Base-by-base conservation (phyloP, 2,329 filamentous ascomycete species). In the Xenosphaeropsis pyriputrescens region DNA sequence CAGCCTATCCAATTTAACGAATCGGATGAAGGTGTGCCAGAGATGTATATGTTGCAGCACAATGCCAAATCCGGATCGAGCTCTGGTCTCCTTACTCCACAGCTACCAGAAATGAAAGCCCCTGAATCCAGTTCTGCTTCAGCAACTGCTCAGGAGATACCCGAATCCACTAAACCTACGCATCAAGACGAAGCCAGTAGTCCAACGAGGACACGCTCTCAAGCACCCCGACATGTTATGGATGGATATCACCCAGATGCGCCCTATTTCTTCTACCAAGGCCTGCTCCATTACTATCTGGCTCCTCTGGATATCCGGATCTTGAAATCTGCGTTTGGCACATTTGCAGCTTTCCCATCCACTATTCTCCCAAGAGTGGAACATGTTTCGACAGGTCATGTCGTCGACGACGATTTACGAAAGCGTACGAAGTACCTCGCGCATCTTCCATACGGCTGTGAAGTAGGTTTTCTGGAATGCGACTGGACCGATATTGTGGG, bases 251-350 rank as follows among this genome's bases (percentile, higher is more conserved):
- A 32, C 38, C 46, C 50, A 4, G 48, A 55, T 39, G 54, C 63
- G 13, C 58, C 68, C 5, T 82, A 79, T 48, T 79, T 72, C 52
- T 85, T 84, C 54, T 85, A 85, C 48, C 78, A 83, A 56, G 73
- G 75, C 2, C 59, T 83, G 3, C 68, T 75, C 32, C 79, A 84
- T 47, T 83, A 80, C 49, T 84, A 83, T 46, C 64, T 85, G 13
- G 80, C 78, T 0, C 70, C 79, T 3, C 63, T 85, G 14, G 79
- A 85, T 50, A 84, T 84, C 43, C 72, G 79, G 37, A 84, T 85
- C 42, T 61, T 84, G 14, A 82, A 80, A 52, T 62, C 75, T 6
- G 76, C 78, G 3, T 85, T 82, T 53, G 77, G 76, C 7, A 68
- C 71, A 33, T 85, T 79, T 55, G 61, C 70, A 8, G 59, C 65